Conservation (phyloP, 2,329 filamentous ascomycete genomes). For the Zasmidium angulare region DNA sequence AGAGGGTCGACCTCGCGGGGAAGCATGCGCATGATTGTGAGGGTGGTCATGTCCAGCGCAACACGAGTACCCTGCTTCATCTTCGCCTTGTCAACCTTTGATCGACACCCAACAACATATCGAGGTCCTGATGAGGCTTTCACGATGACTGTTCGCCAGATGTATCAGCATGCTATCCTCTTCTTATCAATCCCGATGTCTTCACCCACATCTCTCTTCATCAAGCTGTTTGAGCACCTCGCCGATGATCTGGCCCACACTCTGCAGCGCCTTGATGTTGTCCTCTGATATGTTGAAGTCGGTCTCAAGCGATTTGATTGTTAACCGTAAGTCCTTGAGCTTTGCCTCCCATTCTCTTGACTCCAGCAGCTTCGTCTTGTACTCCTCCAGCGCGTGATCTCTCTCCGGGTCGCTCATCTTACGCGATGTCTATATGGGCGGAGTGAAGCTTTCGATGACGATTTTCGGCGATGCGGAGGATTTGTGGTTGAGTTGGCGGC, state of each 20-base stretch:
- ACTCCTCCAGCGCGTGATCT: conserved; percentile 52
- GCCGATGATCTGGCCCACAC: conserved; percentile 98
- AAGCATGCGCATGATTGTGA: conserved; percentile 99
- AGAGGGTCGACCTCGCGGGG: conserved; percentile 96
- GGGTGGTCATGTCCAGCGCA: conserved; percentile 97
- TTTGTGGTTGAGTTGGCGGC: not conserved
- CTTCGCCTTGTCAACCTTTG: conserved; percentile 96
- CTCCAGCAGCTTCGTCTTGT: conserved; percentile 66
- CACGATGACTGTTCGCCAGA: conserved; percentile 72
- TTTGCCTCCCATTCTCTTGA: conserved; percentile 99
- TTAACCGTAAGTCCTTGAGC: conserved; percentile 87
- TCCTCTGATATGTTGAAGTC: conserved; percentile 97
- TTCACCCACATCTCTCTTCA: conserved; percentile 86
- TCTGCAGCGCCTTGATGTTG: conserved; percentile 98
- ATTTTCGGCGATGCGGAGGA: not conserved
- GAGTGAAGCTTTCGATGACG: not conserved
- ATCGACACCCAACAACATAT: conserved; percentile 97
- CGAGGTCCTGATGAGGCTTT: conserved; percentile 95
- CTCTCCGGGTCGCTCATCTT: conserved; percentile 48
- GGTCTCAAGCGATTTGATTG: conserved; percentile 92
- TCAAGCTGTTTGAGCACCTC: conserved; percentile 98
- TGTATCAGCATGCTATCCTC: conserved; percentile 7
- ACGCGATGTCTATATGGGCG: not conserved
- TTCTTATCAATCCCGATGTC: not conserved
- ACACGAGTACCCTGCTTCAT: conserved; percentile 98